These are phyloP conservation scores for Claviceps spartinae DNA, from an alignment of 2,329 filamentous ascomycete genomes.

Conservation along the genomic window DNA sequence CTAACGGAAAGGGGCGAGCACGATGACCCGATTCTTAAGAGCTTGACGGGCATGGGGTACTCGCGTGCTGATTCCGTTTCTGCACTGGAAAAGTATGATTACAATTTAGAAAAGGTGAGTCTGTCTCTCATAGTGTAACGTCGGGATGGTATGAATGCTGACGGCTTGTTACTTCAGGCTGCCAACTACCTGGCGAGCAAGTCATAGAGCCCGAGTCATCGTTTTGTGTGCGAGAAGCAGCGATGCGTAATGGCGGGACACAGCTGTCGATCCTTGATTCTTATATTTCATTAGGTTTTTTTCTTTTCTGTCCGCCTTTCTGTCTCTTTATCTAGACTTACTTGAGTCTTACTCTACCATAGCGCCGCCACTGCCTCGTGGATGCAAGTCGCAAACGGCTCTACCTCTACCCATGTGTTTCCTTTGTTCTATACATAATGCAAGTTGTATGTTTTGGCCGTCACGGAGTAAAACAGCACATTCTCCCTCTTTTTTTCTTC, in stretches of 20 bases:
- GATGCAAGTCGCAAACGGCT: not conserved
- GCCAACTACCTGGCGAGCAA: conserved; percentile 43
- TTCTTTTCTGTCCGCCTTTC: not conserved
- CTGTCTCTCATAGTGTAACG: not conserved
- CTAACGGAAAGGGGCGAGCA: conserved; percentile 63
- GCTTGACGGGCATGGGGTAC: conserved; percentile 84
- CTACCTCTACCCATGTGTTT: not conserved
- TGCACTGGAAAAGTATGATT: conserved; percentile 88
- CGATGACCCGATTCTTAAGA: conserved; percentile 84
- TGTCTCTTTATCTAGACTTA: too few species aligned
- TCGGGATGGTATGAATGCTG: too few species aligned
- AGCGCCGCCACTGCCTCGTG: not conserved
- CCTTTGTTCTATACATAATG: not conserved
- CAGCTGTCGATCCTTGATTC: not conserved
- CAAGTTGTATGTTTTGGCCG: not conserved
- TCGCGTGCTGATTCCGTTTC: conserved; percentile 55
- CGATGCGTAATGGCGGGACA: not conserved
- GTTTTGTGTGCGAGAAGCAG: not conserved
- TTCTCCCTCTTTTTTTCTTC: not conserved
- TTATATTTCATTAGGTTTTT: not conserved
- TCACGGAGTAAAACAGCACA: not conserved
- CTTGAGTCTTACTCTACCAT: too few species aligned
- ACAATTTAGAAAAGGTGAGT: conserved; percentile 85
- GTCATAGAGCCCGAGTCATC: conserved; percentile 23
- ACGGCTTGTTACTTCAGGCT: conserved; percentile 21